Conservation (phyloP, 1,284 basidiomycete species). For the Mycosarcoma mackinlayi region DNA sequence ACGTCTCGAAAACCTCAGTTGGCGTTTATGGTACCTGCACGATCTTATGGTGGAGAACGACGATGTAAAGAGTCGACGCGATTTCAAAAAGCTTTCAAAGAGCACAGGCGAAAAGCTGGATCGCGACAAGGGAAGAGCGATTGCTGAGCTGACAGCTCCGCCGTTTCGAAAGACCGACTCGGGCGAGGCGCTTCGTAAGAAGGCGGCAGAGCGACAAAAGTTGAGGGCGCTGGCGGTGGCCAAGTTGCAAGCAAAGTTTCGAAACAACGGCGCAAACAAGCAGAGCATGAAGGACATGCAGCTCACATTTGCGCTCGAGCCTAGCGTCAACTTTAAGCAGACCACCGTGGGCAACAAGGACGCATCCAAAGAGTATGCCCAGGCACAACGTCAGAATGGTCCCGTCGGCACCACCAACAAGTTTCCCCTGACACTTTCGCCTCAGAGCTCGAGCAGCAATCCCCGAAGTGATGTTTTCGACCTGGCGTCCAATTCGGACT, state of each 20-base stretch:
- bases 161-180: conserved; percentile 50
- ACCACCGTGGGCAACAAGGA: conserved; percentile 42
- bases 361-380: conserved; percentile 27
- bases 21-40: conserved; percentile 58
- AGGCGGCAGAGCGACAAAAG: conserved; percentile 46
- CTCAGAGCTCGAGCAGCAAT: conserved; percentile 18
- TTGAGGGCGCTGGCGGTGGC: conserved; percentile 46
- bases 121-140: conserved; percentile 41
- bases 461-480: conserved; percentile 22
- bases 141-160: conserved; percentile 49
- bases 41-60: conserved; percentile 52
- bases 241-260: conserved; percentile 43
- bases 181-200: conserved; percentile 44
- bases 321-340: conserved; percentile 48
- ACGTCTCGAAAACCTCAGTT: conserved; percentile 59
- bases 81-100: conserved; percentile 46
- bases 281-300: conserved; percentile 52
- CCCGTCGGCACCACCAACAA: conserved; percentile 44
- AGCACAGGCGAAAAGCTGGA: conserved; percentile 53
- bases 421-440: conserved; percentile 34
- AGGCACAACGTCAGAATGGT: conserved; percentile 30
- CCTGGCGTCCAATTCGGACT: conserved; percentile 6
- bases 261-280: conserved; percentile 14
- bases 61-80: conserved; percentile 41
- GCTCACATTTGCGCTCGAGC: conserved; percentile 39